These are phyloP conservation scores for Fusarium fujikuroi DNA, from an alignment of 2,329 filamentous ascomycete species.

Conservation along the genomic window DNA sequence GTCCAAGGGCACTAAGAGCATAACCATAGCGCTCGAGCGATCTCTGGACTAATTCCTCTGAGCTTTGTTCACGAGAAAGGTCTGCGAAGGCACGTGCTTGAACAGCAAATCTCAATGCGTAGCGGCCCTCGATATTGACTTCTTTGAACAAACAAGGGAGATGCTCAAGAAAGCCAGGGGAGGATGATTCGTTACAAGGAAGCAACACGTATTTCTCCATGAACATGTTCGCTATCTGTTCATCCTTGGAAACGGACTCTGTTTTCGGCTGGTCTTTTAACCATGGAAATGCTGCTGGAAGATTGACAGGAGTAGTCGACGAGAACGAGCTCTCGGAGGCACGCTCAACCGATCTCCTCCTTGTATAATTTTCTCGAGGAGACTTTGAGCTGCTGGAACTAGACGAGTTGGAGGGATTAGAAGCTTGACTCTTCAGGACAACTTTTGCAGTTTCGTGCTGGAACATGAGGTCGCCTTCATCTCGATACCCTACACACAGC, in stretches of 20 bases:
- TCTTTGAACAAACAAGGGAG: slow-evolving; percentile 52
- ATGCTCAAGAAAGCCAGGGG: slow-evolving; percentile 54
- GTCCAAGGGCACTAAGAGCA: slow-evolving; percentile 48
- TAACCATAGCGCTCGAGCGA: slow-evolving; percentile 51
- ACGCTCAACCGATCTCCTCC: slow-evolving; percentile 29
- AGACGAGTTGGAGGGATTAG: slow-evolving; percentile 20
- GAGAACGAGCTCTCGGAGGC: neutral
- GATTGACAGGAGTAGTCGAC: neutral
- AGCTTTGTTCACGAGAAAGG: slow-evolving; percentile 42
- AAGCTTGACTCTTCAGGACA: slow-evolving; percentile 27
- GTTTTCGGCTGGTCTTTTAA: slow-evolving; percentile 23
- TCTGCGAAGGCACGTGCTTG: slow-evolving; percentile 51
- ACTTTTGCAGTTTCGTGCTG: slow-evolving; percentile 50
- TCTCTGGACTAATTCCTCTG: slow-evolving; percentile 35
- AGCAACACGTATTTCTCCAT: slow-evolving; percentile 54
- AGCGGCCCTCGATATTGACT: slow-evolving; percentile 51
- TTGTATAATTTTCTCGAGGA: slow-evolving; percentile 12
- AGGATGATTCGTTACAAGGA: slow-evolving; percentile 50
- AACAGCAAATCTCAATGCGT: slow-evolving; percentile 53
- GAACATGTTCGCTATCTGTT: slow-evolving; percentile 47
- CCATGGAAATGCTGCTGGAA: slow-evolving; percentile 38
- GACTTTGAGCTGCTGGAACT: neutral
- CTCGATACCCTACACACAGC: slow-evolving; percentile 52
- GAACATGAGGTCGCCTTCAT: slow-evolving; percentile 52
- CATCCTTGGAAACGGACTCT: slow-evolving; percentile 26